These are phyloP conservation scores for Phoma sp. DNA, from an alignment of 2,329 filamentous ascomycete genomes.

Conservation along the genomic window DNA sequence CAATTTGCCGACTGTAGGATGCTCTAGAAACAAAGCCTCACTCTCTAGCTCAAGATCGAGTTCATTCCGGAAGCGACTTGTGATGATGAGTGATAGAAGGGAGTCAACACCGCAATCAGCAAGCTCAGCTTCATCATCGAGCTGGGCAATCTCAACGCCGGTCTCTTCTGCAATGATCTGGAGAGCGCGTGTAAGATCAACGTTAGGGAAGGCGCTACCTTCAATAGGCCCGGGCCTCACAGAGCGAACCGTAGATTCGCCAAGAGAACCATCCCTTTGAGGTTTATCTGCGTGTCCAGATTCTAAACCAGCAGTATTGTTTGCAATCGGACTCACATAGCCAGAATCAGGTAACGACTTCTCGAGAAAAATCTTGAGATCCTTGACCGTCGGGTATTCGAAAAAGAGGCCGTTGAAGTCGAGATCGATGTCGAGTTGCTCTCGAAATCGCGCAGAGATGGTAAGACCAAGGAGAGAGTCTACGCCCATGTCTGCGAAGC, in stretches of 20 bases:
- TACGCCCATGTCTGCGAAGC: slow-evolving; percentile 35
- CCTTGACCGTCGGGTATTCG: slow-evolving; percentile 61
- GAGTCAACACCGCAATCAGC: slow-evolving; percentile 39
- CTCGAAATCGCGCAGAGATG: slow-evolving; percentile 28
- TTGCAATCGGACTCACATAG: not conserved
- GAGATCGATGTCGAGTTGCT: slow-evolving; percentile 32
- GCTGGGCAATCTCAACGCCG: slow-evolving; percentile 29
- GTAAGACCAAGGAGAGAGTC: slow-evolving; percentile 36
- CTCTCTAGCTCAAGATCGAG: slow-evolving; percentile 18
- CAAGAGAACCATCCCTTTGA: too few species aligned
- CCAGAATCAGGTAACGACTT: not conserved
- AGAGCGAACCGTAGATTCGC: not conserved
- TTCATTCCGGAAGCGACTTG: slow-evolving; percentile 29
- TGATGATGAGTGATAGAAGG: slow-evolving; percentile 30
- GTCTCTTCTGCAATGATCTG: slow-evolving; percentile 39
- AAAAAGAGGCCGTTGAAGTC: slow-evolving; percentile 52
- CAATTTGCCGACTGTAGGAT: slow-evolving; percentile 61
- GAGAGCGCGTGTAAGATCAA: slow-evolving; percentile 21
- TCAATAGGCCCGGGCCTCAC: not conserved
- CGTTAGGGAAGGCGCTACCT: not conserved
- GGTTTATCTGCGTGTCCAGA: not conserved
- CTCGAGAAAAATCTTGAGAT: slow-evolving; percentile 46
- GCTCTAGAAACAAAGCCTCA: slow-evolving; percentile 57
- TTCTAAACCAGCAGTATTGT: not conserved
- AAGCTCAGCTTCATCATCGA: slow-evolving; percentile 32